These are phyloP conservation scores for Calonectria fujianensis DNA, from an alignment of 2,329 filamentous ascomycete species.

Conservation along the genomic window DNA sequence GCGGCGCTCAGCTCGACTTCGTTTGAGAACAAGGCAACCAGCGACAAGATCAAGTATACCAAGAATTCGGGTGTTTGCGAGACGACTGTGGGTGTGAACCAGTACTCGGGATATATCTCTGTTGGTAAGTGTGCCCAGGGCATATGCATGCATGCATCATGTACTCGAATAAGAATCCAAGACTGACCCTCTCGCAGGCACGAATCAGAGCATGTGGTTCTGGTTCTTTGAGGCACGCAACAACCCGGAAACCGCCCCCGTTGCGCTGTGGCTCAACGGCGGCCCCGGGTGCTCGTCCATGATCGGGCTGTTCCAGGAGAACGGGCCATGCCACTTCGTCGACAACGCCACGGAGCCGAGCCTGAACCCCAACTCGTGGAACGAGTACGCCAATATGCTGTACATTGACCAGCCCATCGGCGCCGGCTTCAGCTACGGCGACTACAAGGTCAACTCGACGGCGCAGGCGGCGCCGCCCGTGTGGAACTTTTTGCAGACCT, in stretches of 20 bases:
- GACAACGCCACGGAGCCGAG: slow-evolving; percentile 56
- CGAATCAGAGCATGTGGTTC: slow-evolving; percentile 61
- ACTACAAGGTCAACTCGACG: slow-evolving; percentile 54
- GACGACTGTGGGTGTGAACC: slow-evolving; percentile 77
- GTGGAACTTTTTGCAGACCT: slow-evolving; percentile 76
- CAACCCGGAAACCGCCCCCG: slow-evolving; percentile 60
- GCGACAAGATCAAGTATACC: slow-evolving; percentile 51
- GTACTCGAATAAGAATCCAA: slow-evolving; percentile 51
- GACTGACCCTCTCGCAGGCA: slow-evolving; percentile 39
- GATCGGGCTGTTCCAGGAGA: slow-evolving; percentile 74
- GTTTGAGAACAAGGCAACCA: slow-evolving; percentile 49
- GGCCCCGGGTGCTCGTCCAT: slow-evolving; percentile 60
- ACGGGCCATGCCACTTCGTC: slow-evolving; percentile 86
- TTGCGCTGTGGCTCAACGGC: slow-evolving; percentile 74
- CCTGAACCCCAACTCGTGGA: slow-evolving; percentile 78
- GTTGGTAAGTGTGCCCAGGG: slow-evolving; percentile 63
- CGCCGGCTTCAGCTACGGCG: slow-evolving; percentile 56
- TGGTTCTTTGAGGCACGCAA: slow-evolving; percentile 71
- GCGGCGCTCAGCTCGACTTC: slow-evolving; percentile 38
- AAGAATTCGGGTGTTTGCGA: slow-evolving; percentile 68
- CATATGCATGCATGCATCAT: neutral
- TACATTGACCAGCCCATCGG: slow-evolving; percentile 79
- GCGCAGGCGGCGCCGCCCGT: slow-evolving; percentile 60
- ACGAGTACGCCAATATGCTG: slow-evolving; percentile 79
- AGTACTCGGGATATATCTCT: slow-evolving; percentile 78